Base-by-base conservation (phyloP, 306 rosid genomes). In the Quercus engelmannii region DNA sequence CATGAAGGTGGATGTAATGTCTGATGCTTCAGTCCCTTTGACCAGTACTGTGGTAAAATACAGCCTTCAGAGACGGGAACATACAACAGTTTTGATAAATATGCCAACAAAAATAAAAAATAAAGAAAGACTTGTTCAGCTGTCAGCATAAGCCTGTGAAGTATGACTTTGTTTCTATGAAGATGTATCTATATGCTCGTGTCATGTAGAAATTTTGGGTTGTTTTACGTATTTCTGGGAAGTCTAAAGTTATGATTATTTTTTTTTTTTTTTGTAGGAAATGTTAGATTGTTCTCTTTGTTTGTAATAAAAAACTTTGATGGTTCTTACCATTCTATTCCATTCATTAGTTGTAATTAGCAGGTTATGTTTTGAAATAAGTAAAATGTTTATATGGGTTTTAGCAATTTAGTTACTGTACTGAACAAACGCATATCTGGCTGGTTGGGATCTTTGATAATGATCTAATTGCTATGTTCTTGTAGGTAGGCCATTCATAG, bases 51-150 rank as follows among this genome's bases (percentile, higher is more conserved):
- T 12, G 54, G 54, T 12, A 12, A 11, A 49, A 49, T 49, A 54
- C 61, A 78, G 71, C 55, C 76, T 46, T 79, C 75, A 51, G 83
- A 65, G 59, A 74, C 55, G 18, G 54, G 46, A 64, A 70, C 54
- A 74, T 83, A 64, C 68, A 76, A 75, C 63, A 31, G 43, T 54
- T 80, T 76, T 33, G 85, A 73, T 76, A 73, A 74, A 74, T 56
- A 79, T 68, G 77, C 79, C 84, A 68, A 86, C 77, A 41, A 83
- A 62, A 80, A 58, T 61, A 79, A 31, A 83, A 57, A 80, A 58
- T 61, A 49, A 52, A 23, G 14, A 63, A 59, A 43, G 15, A 18
- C 30, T 62, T 69, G 64, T 61, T 35, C 62, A 31, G 83, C 10
- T 41, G 75, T 68, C 64, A 41, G 78, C 71, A 23, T 77, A 69